Evolutionary conservation across 1,284 basidiomycete species (phyloP).

Genomic region (Bothia castanella): DNA sequence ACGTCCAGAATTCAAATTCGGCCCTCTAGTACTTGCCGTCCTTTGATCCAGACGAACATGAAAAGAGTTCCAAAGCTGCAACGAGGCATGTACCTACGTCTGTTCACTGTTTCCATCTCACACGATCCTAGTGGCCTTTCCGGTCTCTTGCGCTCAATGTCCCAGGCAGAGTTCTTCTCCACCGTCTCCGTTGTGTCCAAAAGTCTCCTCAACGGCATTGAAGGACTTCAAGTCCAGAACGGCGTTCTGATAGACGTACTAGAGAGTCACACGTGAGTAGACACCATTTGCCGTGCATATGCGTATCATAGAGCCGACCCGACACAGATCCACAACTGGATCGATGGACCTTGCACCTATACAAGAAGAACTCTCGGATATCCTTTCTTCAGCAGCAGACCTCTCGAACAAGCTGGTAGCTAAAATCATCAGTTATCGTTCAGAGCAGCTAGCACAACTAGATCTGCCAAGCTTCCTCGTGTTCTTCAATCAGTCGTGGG

Average conservation of each 20-base stretch:
- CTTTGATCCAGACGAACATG: constrained; percentile 54
- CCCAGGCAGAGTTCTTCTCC: constrained; percentile 65
- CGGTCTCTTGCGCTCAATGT: constrained; percentile 62
- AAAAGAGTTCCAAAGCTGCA: constrained; percentile 35
- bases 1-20: constrained; percentile 5
- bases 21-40: constrained; percentile 50
- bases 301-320: constrained; percentile 10
- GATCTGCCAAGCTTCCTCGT: constrained; percentile 72
- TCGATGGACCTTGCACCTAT: constrained; percentile 43
- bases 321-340: constrained; percentile 33
- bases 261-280: constrained; percentile 44
- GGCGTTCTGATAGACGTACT: constrained; percentile 60
- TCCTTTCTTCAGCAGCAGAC: constrained; percentile 77
- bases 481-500: constrained; percentile 84
- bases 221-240: constrained; percentile 68
- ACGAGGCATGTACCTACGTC: constrained; percentile 33
- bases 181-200: constrained; percentile 63
- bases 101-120: constrained; percentile 11
- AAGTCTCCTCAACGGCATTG: constrained; percentile 66
- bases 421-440: constrained; percentile 71
- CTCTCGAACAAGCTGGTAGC: constrained; percentile 79
- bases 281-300: not conserved
- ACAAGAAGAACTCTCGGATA: constrained; percentile 64
- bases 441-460: constrained; percentile 75
- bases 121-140: constrained; percentile 43